These are phyloP conservation scores for Cladosporium sp. DNA, from an alignment of 2,329 filamentous ascomycete species.

Conservation along the genomic window DNA sequence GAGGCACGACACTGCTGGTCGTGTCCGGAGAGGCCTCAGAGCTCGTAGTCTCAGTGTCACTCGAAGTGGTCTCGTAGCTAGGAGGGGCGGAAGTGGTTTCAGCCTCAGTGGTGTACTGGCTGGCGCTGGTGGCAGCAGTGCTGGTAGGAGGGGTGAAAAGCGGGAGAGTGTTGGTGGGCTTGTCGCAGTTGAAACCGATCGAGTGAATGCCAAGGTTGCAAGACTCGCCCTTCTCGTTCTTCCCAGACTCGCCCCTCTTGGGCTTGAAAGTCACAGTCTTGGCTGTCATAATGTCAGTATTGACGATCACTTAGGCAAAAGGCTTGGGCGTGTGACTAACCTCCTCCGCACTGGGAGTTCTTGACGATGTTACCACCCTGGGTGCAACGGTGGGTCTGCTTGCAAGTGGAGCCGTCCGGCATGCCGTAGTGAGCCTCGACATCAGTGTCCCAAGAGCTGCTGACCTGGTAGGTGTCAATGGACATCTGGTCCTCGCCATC, in stretches of 20 bases:
- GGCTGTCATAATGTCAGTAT: constrained; percentile 39
- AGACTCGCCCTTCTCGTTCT: constrained; percentile 46
- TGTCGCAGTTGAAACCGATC: constrained; percentile 67
- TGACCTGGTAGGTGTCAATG: constrained; percentile 66
- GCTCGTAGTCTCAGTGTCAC: constrained; percentile 7
- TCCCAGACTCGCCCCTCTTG: constrained; percentile 24
- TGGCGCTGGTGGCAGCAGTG: constrained; percentile 14
- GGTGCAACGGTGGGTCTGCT: constrained; percentile 65
- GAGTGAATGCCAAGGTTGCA: constrained; percentile 70
- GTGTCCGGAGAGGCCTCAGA: constrained; percentile 11
- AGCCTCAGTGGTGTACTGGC: constrained; percentile 1
- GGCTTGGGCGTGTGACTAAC: neutral
- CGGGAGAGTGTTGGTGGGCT: constrained; percentile 23
- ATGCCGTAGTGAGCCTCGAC: constrained; percentile 84
- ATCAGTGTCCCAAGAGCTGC: constrained; percentile 67
- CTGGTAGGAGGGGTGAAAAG: constrained; percentile 17
- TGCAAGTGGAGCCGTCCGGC: constrained; percentile 75
- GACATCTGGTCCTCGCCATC: constrained; percentile 60
- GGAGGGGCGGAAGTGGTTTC: constrained; percentile 11
- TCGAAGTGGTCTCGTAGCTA: constrained; percentile 9
- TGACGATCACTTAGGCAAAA: neutral
- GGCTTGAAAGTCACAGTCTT: constrained; percentile 66
- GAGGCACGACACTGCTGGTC: constrained; percentile 10
- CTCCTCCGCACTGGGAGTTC: constrained; percentile 86
- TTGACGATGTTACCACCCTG: constrained; percentile 61